Conservation (phyloP, 352 stramenopile genomes). For the Globisporangium viniferum region DNA sequence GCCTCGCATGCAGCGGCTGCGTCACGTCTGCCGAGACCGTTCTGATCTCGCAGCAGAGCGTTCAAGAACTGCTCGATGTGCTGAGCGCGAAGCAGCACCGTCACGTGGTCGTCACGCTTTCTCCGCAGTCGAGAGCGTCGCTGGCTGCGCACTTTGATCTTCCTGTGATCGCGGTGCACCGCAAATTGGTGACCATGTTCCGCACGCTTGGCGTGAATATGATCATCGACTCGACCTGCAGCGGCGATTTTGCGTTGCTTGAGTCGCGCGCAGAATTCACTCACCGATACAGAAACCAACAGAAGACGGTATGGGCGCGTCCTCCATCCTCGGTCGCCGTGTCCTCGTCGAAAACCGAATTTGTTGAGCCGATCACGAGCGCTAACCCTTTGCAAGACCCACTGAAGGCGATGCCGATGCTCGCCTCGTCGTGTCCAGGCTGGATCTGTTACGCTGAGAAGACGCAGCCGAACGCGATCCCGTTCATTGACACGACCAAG, state of each 20-base stretch:
- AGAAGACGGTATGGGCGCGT: constrained; percentile 60
- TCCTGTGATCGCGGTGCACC: constrained; percentile 56
- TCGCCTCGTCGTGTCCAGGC: constrained; percentile 95
- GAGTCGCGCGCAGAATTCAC: constrained; percentile 92
- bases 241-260: constrained; percentile 91
- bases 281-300: constrained; percentile 73
- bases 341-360: constrained; percentile 69
- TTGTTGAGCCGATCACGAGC: constrained; percentile 47
- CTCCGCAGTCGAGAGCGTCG: constrained; percentile 85
- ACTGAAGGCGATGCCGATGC: constrained; percentile 83
- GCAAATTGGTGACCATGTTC: constrained; percentile 78
- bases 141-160: constrained; percentile 81
- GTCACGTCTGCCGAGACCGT: constrained; percentile 98
- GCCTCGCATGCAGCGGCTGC: constrained; percentile 95
- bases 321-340: constrained; percentile 70
- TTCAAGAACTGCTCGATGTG: constrained; percentile 80
- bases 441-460: constrained; percentile 99
- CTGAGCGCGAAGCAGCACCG: constrained; percentile 43
- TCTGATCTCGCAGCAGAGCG: constrained; percentile 96
- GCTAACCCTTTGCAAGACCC: constrained; percentile 61
- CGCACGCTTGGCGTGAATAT: constrained; percentile 83
- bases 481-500: constrained; percentile 94
- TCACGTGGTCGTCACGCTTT: constrained; percentile 84
- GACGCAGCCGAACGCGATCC: constrained; percentile 91
- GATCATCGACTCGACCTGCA: constrained; percentile 90